Evolutionary conservation across 768 basidiomycete genomes (phyloP).

Genomic region (Phylloporus rhodoxanthus): DNA sequence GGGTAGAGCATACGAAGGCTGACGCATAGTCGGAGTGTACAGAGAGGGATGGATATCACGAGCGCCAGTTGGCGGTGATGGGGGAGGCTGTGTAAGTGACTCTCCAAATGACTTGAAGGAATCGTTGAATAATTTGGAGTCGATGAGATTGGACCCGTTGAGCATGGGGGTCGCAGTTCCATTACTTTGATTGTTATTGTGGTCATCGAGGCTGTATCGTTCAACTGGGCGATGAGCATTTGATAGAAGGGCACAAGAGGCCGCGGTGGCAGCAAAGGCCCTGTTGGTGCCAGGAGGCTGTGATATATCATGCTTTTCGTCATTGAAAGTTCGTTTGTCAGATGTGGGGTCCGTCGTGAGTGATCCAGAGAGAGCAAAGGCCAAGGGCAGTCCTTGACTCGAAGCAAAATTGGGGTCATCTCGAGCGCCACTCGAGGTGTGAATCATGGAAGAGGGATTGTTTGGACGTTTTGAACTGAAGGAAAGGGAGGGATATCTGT

Average conservation of each 20-base stretch:
- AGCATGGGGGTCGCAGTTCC: slow-evolving; percentile 16
- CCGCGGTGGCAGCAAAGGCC: slow-evolving; percentile 27
- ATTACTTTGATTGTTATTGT: slow-evolving; percentile 14
- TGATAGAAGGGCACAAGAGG: slow-evolving; percentile 44
- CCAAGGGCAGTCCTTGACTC: slow-evolving; percentile 9
- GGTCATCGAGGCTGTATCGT: slow-evolving; percentile 48
- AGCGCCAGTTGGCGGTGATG: slow-evolving; percentile 17
- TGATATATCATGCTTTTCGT: slow-evolving; percentile 18
- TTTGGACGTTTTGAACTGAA: slow-evolving; percentile 20
- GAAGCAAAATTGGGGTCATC: slow-evolving; percentile 8
- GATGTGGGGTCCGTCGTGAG: slow-evolving; percentile 13
- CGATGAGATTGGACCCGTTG: slow-evolving; percentile 23
- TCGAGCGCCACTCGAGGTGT: slow-evolving; percentile 26
- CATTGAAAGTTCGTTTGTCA: slow-evolving; percentile 22
- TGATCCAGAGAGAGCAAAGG: slow-evolving; percentile 12
- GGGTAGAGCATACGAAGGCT: slow-evolving; percentile 39
- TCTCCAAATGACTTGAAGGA: slow-evolving; percentile 31
- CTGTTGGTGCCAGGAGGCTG: slow-evolving; percentile 11
- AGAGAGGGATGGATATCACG: slow-evolving; percentile 30
- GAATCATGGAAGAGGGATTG: slow-evolving; percentile 28
- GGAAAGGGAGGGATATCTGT: slow-evolving; percentile 44
- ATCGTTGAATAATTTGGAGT: slow-evolving; percentile 26
- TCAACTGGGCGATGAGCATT: slow-evolving; percentile 44
- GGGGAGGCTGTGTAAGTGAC: slow-evolving; percentile 18
- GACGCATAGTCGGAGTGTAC: slow-evolving; percentile 40